Percentiles rank a stretch among this genome's conserved stretches.
phyloP scores from a whole-genome alignment of 352 stramenopile genomes.

The Stramenopiles sp. region DNA sequence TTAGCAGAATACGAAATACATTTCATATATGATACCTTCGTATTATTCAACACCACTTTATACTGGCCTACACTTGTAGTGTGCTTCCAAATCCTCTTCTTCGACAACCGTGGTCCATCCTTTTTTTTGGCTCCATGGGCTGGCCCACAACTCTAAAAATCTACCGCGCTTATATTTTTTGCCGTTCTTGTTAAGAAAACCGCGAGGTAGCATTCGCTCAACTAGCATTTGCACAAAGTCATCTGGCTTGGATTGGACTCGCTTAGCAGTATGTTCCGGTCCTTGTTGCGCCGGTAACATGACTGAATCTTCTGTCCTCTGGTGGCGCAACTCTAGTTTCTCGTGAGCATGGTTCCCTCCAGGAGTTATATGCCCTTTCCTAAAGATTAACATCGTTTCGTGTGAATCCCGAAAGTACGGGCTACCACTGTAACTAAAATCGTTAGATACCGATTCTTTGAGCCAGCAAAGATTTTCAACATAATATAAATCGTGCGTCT shows the following conservation, averaged over 20 bases:
- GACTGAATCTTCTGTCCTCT: background rate
- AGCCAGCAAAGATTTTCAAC: constrained; percentile 9
- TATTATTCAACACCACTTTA: too few species aligned
- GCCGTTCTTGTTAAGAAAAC: background rate
- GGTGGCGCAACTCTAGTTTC: background rate
- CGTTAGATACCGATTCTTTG: background rate
- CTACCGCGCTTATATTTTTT: background rate
- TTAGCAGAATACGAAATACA: too few species aligned
- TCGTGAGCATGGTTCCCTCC: background rate
- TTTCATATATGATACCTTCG: too few species aligned
- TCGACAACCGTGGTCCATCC: constrained; percentile 4
- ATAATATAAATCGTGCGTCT: constrained; percentile 5
- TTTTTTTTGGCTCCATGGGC: background rate
- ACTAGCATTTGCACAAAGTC: constrained; percentile 2
- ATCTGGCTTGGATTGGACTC: background rate
- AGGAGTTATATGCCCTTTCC: background rate
- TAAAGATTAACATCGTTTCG: constrained; percentile 8
- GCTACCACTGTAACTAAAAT: background rate
- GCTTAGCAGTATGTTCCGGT: background rate
- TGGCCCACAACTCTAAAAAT: constrained; percentile 8
- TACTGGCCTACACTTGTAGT: too few species aligned
- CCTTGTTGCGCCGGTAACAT: background rate
- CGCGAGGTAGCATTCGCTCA: background rate
- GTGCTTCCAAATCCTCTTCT: too few species aligned
- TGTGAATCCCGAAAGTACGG: constrained; percentile 5